Evolutionary conservation across 768 basidiomycete species (phyloP).

Genomic region (Rhizopogon rudus): DNA sequence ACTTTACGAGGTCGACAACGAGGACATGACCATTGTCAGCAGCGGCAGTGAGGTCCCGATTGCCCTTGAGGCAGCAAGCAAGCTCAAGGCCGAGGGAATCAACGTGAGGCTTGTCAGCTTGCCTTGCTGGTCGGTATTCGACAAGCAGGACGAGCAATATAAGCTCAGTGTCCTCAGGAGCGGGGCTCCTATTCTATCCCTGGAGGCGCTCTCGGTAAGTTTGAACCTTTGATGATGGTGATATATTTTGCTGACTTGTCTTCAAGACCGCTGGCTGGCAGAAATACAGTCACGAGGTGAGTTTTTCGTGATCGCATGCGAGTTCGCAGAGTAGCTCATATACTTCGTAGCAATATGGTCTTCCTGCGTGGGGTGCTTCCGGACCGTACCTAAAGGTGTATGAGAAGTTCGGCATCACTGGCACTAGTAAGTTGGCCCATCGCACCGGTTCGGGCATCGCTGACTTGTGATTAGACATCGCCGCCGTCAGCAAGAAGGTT

Average conservation of each 20-base stretch:
- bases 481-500: constrained; percentile 79
- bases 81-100: constrained; percentile 72
- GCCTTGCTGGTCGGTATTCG: constrained; percentile 88
- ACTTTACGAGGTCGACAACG: constrained; percentile 70
- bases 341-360: constrained; percentile 58
- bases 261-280: constrained; percentile 75
- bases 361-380: constrained; percentile 79
- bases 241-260: constrained; percentile 1
- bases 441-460: background rate
- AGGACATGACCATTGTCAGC: constrained; percentile 87
- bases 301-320: constrained; percentile 3
- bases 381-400: constrained; percentile 90
- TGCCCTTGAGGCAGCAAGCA: constrained; percentile 79
- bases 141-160: constrained; percentile 77
- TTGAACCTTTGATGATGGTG: constrained; percentile 4
- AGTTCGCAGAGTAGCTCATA: constrained; percentile 9
- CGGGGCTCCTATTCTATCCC: constrained; percentile 83
- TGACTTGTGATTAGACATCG: constrained; percentile 52
- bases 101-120: constrained; percentile 82
- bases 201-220: constrained; percentile 74
- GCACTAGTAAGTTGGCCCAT: constrained; percentile 48
- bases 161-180: constrained; percentile 79
- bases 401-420: constrained; percentile 85
- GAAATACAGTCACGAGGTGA: constrained; percentile 82
- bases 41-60: constrained; percentile 88